These are phyloP conservation scores for Leucoagaricus sp. DNA, from an alignment of 1,284 basidiomycete genomes.

Conservation along the genomic window DNA sequence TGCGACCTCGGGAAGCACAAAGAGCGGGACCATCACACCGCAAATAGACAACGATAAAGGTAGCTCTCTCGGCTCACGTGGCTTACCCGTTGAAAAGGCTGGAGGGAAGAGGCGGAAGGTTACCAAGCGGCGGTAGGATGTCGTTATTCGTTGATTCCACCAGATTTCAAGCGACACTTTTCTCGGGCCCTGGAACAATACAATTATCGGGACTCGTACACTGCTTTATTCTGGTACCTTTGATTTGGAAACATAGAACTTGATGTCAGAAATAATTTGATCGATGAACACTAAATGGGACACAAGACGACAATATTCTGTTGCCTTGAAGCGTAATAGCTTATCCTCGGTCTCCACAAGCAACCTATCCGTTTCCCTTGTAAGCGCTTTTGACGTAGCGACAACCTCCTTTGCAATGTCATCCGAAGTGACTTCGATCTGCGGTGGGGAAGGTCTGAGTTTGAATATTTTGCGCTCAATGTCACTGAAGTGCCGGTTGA, in stretches of 20 bases:
- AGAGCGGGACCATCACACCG: slow-evolving; percentile 44
- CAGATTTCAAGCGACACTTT: no score
- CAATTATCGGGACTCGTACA: no score
- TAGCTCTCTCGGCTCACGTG: slow-evolving; percentile 26
- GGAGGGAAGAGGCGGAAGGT: slow-evolving; percentile 63
- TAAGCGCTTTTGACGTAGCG: background rate
- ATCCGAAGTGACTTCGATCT: background rate
- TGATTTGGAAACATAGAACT: no score
- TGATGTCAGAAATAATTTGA: background rate
- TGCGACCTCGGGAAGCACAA: slow-evolving; percentile 40
- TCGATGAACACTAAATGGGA: no score
- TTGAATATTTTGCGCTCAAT: background rate
- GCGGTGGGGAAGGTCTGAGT: background rate
- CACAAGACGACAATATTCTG: background rate
- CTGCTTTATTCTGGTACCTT: no score
- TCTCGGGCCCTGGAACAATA: no score
- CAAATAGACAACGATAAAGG: slow-evolving; percentile 28
- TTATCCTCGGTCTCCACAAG: background rate
- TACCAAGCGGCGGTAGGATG: slow-evolving; percentile 8
- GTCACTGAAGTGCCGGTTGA: no score
- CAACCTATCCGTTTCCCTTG: background rate
- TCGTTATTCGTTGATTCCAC: slow-evolving; percentile 6
- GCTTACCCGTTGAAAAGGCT: slow-evolving; percentile 39
- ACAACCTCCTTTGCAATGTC: no score
- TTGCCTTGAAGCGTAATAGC: background rate